These are phyloP conservation scores for Dryas octopetala DNA, from an alignment of 306 rosid genomes.

Conservation along the genomic window DNA sequence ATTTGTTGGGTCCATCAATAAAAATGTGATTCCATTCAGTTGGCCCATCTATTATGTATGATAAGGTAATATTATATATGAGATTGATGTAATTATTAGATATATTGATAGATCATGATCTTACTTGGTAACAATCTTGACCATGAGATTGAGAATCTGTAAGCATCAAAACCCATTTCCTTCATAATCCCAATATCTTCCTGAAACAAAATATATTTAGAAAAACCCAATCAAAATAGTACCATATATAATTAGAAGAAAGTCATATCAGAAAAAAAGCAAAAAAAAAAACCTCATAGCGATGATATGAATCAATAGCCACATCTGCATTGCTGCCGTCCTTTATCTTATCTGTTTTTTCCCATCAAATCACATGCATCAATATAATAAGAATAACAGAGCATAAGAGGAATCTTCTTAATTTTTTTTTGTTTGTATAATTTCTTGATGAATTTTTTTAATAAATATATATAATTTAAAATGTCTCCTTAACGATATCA, in stretches of 20 bases:
- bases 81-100: neutral
- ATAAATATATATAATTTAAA: no score
- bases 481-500: no score
- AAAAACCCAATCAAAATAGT: neutral
- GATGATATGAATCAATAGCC: slow-evolving; percentile 43
- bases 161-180: slow-evolving; percentile 44
- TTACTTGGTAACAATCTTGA: slow-evolving; percentile 54
- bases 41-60: no score
- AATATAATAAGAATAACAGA: no score
- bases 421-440: no score
- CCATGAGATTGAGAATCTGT: slow-evolving; percentile 57
- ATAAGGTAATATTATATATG: no score
- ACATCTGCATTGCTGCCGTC: slow-evolving; percentile 46
- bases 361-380: neutral
- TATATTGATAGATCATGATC: neutral
- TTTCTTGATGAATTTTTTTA: no score
- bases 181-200: slow-evolving; percentile 49
- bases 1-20: no score
- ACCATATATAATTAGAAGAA: neutral
- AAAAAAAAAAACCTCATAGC: slow-evolving; percentile 31
- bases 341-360: slow-evolving; percentile 27
- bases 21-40: no score
- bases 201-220: slow-evolving; percentile 7
- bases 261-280: no score
- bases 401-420: no score